Percentiles rank a stretch among this genome's conserved stretches.
These are phyloP conservation scores for Marasmius sp. DNA, from an alignment of 1,284 basidiomycete genomes.

Conservation along the genomic window DNA sequence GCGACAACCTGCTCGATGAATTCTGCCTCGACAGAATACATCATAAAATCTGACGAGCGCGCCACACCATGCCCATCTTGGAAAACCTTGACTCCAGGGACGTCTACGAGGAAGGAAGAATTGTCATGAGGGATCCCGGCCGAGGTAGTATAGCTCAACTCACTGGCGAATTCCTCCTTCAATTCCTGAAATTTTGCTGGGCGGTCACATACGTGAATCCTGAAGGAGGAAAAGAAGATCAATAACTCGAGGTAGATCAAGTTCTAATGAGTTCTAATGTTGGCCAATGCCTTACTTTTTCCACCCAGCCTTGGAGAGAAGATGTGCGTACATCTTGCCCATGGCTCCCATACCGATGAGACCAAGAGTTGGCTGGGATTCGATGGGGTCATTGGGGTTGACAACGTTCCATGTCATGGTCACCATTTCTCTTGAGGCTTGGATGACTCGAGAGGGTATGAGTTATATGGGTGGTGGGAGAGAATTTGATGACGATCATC, in stretches of 20 bases:
- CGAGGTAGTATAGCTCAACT: slow-evolving; percentile 12
- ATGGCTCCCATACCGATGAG: slow-evolving; percentile 94
- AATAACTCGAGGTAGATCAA: not conserved
- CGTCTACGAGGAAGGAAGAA: slow-evolving; percentile 30
- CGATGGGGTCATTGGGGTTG: slow-evolving; percentile 48
- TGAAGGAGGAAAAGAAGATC: slow-evolving; percentile 24
- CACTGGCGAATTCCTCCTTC: slow-evolving; percentile 63
- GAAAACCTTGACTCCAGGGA: slow-evolving; percentile 64
- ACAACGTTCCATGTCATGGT: slow-evolving; percentile 21
- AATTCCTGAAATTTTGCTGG: slow-evolving; percentile 77
- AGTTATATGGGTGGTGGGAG: not conserved
- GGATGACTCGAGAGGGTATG: not conserved
- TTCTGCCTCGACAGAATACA: slow-evolving; percentile 95
- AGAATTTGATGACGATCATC: no score
- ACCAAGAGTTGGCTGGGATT: slow-evolving; percentile 76
- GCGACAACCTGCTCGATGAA: slow-evolving; percentile 83
- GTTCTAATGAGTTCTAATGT: slow-evolving; percentile 4
- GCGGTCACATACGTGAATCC: slow-evolving; percentile 91
- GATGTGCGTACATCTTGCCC: slow-evolving; percentile 91
- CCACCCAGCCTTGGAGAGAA: slow-evolving; percentile 79
- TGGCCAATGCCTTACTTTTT: slow-evolving; percentile 58
- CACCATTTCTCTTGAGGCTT: not conserved
- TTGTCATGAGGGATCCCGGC: slow-evolving; percentile 6
- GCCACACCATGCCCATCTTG: slow-evolving; percentile 84
- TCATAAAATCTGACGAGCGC: slow-evolving; percentile 83